Base-by-base conservation (phyloP, 805 yeast genomes). In the Candida coquimbonensis region DNA sequence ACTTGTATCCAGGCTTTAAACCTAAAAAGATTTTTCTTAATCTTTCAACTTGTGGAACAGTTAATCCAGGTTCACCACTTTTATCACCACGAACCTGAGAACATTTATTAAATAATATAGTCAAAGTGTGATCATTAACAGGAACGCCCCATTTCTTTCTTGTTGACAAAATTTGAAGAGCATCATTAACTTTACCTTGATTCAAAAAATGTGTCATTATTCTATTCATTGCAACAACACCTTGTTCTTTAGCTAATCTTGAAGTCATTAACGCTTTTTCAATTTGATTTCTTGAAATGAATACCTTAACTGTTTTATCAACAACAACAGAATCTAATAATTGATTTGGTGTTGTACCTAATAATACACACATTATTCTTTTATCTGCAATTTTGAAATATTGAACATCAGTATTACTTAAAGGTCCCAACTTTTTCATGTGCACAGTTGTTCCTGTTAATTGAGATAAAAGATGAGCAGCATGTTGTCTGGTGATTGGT, bases 81-180 rank as follows among this genome's bases (percentile, higher is more conserved):
- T 40, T 39, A 21, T 45, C 29, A 44, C 32, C 55, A 45, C 52
- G 46, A n/a, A 59, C 57, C 9, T 64, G 62, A 1, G 77, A 66
- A 46, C 73, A 64, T 0, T 76, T 78, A 35, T 68, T 61, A 42
- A 77, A 72, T 9, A 77, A 43, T 6, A 75, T 69, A 7, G 77
- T 75, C 40, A 70, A 56, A 3, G 77, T 65, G 31, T 70, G 67
- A 25, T 76, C 74, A 52, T 81, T 77, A 6, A 72, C 65, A 2
- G 74, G 72, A 12, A 80, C 70, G 1, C 74, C 75, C 80, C 86
- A 75, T 57, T 81, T 83, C 53, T 78, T 80, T 42, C 87, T 66
- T 63, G 75, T 72, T 42, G 72, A 70, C 48, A 72, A 71, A 17
- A 77, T 52, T 36, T 75, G 75, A 25, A 81, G 45, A 0, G 84